phyloP scores from a whole-genome alignment of 106 monocot species.

The Dioscorea dumetorum region DNA sequence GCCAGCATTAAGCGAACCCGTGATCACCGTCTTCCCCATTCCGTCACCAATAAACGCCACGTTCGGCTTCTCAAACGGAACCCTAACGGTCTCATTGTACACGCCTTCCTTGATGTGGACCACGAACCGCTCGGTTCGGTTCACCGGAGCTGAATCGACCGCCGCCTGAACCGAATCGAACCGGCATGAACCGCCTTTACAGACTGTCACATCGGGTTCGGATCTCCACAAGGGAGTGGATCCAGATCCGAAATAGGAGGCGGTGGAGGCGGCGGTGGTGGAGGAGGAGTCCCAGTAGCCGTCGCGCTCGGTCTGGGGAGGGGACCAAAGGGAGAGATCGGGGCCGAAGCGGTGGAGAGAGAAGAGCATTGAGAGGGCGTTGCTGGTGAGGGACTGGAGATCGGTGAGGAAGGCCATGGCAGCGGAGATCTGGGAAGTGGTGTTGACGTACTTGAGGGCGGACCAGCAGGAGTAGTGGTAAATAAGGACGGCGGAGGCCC shows the following conservation, averaged over 20 bases:
- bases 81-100: slow-evolving; percentile 59
- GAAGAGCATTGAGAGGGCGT: slow-evolving; percentile 56
- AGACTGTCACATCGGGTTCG: slow-evolving; percentile 30
- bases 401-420: slow-evolving; percentile 44
- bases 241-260: slow-evolving; percentile 6
- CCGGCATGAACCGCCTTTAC: slow-evolving; percentile 25
- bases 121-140: slow-evolving; percentile 27
- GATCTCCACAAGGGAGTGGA: not conserved
- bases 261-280: too few relatives aligned
- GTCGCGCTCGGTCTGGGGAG: slow-evolving; percentile 79
- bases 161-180: slow-evolving; percentile 59
- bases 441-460: slow-evolving; percentile 63
- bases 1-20: slow-evolving; percentile 38
- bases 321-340: slow-evolving; percentile 48
- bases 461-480: slow-evolving; percentile 82
- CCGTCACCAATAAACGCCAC: slow-evolving; percentile 70
- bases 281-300: slow-evolving; percentile 45
- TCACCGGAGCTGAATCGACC: slow-evolving; percentile 56
- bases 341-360: slow-evolving; percentile 57
- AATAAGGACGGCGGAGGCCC: slow-evolving; percentile 51
- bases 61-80: slow-evolving; percentile 66
- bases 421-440: slow-evolving; percentile 34
- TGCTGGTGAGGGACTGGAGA: slow-evolving; percentile 42
- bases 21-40: slow-evolving; percentile 75
- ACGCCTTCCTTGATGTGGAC: slow-evolving; percentile 57